A percentile compares a stretch with the other conserved stretches of the same genome.
Conservation (phyloP, 208 protist genomes). For the Acanthamoeba triangularis region DNA sequence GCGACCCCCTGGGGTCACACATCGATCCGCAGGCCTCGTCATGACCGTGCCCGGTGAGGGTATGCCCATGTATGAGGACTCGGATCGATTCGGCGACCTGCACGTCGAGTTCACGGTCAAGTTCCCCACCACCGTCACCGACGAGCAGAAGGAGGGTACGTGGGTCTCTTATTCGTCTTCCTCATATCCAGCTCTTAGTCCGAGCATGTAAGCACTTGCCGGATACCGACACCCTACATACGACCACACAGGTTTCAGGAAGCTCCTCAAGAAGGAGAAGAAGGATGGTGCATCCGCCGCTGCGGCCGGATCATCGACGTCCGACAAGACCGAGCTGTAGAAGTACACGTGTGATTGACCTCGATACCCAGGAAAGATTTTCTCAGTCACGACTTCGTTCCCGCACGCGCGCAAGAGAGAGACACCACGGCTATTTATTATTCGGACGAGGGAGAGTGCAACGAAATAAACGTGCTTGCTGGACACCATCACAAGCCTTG, state of each 20-base stretch:
- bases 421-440: too few relatives aligned
- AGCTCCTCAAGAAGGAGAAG: constrained; percentile 43
- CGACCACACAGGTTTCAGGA: background rate
- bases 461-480: too few relatives aligned
- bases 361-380: background rate
- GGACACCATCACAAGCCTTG: too few relatives aligned
- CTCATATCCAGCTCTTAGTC: background rate
- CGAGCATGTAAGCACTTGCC: background rate
- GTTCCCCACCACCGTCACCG: constrained; percentile 89
- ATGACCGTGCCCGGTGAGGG: constrained; percentile 93
- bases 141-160: constrained; percentile 77
- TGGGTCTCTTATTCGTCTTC: too few relatives aligned
- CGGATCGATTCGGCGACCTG: constrained; percentile 94
- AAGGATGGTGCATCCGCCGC: background rate
- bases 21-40: constrained; percentile 82
- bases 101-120: constrained; percentile 93
- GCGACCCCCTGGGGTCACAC: background rate
- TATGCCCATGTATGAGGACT: constrained; percentile 94
- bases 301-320: background rate
- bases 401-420: too few relatives aligned
- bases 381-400: background rate
- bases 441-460: too few relatives aligned
- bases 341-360: background rate
- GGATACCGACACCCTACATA: background rate
- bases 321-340: constrained; percentile 5